Evolutionary conservation across 164 flowering plant genomes (phyloP), one percentile per base, ranked within the genome.

Genomic region (Tetracentron sinense): DNA sequence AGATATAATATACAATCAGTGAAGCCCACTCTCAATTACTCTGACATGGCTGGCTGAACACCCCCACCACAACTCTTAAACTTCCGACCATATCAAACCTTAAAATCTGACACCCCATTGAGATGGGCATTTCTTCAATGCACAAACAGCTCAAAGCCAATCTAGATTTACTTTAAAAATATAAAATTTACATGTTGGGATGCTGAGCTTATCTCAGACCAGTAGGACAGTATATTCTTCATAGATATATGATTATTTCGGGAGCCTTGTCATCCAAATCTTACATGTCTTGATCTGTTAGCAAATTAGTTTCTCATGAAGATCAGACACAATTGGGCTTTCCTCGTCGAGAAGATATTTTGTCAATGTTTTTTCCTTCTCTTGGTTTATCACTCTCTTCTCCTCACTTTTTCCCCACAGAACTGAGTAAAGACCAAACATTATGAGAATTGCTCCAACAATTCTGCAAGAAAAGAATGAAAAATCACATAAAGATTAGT

Each of bases 381-480:
- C 82, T 72, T 72, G 73, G 25, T 27, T 66, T 66, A 44, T 73
- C 29, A 68, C 30, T 61, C 54, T 79, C 20, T 75, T 81, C 74
- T 90, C 97, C 66, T 80, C 70, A 26, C 63, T 73, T 76, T 90
- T 85, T 5, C 97, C 94, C 94, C 97, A 88, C 10, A 90, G 58
- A 42, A 85, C 89, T 31, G 70, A 61, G 75, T 86, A 90, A 1
- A 87, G 82, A 15, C 97, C 92, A 15, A 77, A 4, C 75, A 79
- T 77, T 46, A 88, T 88, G 38, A 85, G 73, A 46, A 81, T 54
- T 59, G 90, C 87, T 4, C 94, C 94, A 26, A 84, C 55, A 35
- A 84, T 65, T 68, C 90, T 87, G 82, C 66, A 80, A 44, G 21
- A 23, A 12, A n/a, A 17, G n/a, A 1, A 16, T 16, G 28, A 23